Conservation (phyloP, 768 basidiomycete genomes). For the Pulveroboletus ravenelii region DNA sequence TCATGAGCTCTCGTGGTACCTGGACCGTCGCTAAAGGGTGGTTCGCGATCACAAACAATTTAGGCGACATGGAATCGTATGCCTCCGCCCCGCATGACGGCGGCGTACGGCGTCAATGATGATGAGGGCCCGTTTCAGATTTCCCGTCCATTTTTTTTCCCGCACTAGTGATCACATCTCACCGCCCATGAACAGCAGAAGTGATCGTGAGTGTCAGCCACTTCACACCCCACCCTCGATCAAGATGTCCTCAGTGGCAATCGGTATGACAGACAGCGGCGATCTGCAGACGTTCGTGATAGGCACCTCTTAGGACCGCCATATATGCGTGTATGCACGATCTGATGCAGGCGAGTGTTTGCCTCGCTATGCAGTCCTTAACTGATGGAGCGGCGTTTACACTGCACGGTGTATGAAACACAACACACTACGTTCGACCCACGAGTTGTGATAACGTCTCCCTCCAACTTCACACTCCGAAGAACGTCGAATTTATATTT, state of each 20-base stretch:
- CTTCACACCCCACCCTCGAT: neutral
- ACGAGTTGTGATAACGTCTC: neutral
- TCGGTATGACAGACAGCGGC: neutral
- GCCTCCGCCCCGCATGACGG: no score
- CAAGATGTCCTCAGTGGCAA: neutral
- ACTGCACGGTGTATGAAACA: neutral
- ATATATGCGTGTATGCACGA: neutral
- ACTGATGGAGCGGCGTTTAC: neutral
- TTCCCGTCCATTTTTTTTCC: neutral
- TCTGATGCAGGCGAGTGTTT: neutral
- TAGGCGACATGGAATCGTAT: no score
- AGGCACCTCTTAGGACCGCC: neutral
- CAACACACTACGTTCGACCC: neutral
- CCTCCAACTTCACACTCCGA: neutral
- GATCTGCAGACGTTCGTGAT: neutral
- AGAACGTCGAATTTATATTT: no score
- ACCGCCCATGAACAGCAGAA: neutral
- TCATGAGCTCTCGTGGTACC: neutral
- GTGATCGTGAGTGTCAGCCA: neutral
- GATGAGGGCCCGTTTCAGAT: neutral
- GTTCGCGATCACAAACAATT: no score
- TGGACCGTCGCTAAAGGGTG: neutral
- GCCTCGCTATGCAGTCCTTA: neutral
- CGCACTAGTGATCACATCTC: neutral
- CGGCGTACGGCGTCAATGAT: neutral